Evolutionary conservation across 202 grass and related monocot genomes (phyloP), one percentile per base, ranked within the genome.

Genomic region (Digitaria exilis): DNA sequence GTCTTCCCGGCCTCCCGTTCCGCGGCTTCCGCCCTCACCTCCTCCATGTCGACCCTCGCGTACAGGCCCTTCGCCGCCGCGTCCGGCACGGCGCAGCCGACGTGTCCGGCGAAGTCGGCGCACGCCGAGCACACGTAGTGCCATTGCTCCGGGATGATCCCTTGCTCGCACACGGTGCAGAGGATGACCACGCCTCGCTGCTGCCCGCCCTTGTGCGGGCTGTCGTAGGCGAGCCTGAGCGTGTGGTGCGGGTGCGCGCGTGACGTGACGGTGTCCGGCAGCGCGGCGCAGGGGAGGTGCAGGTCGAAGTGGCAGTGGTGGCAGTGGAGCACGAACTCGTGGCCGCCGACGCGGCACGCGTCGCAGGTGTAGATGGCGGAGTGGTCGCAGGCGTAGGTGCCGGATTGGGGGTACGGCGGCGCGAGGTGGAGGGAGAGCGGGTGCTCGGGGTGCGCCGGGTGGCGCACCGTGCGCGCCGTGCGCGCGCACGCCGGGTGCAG

Each of bases 401-500:
- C 64, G 32, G 34, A 41, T 6, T 37, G 35, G 16, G 2, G 0
- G 64, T 66, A 66, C 9, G 64, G 9, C 34, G 64, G 0, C 34
- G 32, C 31, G 32, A 65, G 63, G 7, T 8, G 63, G 63, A 65
- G 63, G 63, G 32, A 1, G 15, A 63, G 86, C 44, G 56, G 37
- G 65, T 84, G 86, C 7, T 35, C 37, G 13, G 75, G 66, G 75
- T 88, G 58, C 35, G 46, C 74, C 15, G 86, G 46, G 80, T 88
- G 75, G 46, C 35, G 86, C 56, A 79, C 58, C 65, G 44, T 63
- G 25, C 17, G 68, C 19, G 14, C 35, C 31, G 73, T 16, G 55
- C 75, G 18, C 14, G 80, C 74, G 86, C 86, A 88, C 57, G 80
- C 17, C 9, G 48, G 7, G 80, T 88, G 86, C 76, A 79, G 19